These are phyloP conservation scores for Lepidium sativum DNA, from an alignment of 345 rosid species.

Conservation along the genomic window DNA sequence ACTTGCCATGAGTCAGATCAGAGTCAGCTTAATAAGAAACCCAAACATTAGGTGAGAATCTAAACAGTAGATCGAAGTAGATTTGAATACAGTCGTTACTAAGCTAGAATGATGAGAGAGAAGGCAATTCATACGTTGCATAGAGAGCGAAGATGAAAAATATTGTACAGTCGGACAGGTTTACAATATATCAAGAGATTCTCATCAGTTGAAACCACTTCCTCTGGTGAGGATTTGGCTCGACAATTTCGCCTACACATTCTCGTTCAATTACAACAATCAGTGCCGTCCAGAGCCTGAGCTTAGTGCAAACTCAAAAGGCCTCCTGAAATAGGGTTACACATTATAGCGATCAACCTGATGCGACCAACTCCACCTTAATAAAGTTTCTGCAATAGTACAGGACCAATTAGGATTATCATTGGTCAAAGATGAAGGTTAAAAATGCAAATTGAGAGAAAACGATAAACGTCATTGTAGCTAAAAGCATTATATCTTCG, in stretches of 20 bases:
- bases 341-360: background rate
- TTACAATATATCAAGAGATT: constrained; percentile 66
- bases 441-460: background rate
- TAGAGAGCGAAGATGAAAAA: constrained; percentile 53
- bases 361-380: background rate
- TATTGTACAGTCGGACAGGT: constrained; percentile 74
- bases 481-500: no score
- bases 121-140: constrained; percentile 38
- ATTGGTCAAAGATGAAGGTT: background rate
- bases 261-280: background rate
- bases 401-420: background rate
- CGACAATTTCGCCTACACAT: constrained; percentile 74
- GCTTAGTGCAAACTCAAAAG: background rate
- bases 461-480: background rate
- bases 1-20: background rate
- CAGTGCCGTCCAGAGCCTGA: background rate
- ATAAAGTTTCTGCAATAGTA: background rate
- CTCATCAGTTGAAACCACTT: constrained; percentile 58
- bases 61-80: background rate
- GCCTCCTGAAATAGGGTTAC: background rate
- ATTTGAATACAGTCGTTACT: background rate
- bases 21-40: background rate
- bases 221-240: constrained; percentile 51
- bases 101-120: background rate
- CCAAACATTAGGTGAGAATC: background rate